phyloP scores from a whole-genome alignment of 1,139 yeast species.

The Kazachstania sp. region DNA sequence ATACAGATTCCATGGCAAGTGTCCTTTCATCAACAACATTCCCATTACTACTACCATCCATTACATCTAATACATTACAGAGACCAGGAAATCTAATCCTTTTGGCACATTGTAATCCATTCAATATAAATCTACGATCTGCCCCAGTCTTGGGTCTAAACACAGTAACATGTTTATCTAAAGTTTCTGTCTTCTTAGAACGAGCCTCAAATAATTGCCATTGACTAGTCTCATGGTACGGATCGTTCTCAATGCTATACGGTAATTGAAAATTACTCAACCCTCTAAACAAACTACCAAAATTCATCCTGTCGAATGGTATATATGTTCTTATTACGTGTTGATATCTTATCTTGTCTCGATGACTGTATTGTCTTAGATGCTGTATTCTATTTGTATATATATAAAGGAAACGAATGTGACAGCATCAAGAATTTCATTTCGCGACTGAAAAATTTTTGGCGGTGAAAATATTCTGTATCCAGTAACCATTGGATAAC shows the following conservation, averaged over 20 bases:
- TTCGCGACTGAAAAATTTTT: constrained; percentile 1
- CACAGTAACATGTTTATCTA: constrained; percentile 13
- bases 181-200: constrained; percentile 15
- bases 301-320: constrained; percentile 20
- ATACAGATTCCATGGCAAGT: constrained; percentile 42
- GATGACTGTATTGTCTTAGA: too few relatives aligned
- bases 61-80: constrained; percentile 56
- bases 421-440: neutral
- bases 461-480: neutral
- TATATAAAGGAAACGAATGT: neutral
- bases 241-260: constrained; percentile 20
- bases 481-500: too few relatives aligned
- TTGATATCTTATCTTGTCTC: too few relatives aligned
- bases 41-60: constrained; percentile 35
- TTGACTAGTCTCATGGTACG: constrained; percentile 29
- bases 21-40: neutral
- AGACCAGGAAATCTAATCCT: constrained; percentile 73
- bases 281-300: constrained; percentile 25
- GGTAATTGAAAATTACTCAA: constrained; percentile 29
- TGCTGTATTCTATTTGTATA: neutral
- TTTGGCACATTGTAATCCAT: constrained; percentile 58
- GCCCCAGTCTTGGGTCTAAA: constrained; percentile 11
- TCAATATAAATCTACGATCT: constrained; percentile 42
- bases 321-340: neutral
- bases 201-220: constrained; percentile 39